Base-by-base conservation (phyloP, 495 filamentous ascomycete genomes). In the Aspergillus nanangensis region DNA sequence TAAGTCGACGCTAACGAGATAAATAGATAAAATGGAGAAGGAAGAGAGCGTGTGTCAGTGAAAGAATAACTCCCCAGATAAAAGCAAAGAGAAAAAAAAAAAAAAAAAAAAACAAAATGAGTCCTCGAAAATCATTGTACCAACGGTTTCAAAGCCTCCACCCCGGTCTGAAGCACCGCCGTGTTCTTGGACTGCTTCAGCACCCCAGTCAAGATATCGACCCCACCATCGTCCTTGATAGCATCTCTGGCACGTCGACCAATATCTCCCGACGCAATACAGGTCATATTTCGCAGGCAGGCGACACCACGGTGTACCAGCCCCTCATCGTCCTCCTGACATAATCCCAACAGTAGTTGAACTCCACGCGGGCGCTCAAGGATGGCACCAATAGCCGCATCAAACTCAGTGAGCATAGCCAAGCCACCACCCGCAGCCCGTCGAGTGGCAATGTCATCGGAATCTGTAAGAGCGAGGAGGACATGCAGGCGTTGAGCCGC, bases 371-470 rank as follows among this genome's bases (percentile, higher is more conserved):
- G 78, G 34, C 80, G 73, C 31, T 78, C 78, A 48, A 92, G 49
- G 20, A 96, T 70, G 2, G 74, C 83, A 22, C 78, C 71, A 13
- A 91, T 84, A 0, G 83, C 81, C 1, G 72, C 76, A 48, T 92
- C 87, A 52, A 80, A 90, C 38, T 83, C 81, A 0, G 87, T 87
- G 46, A 98, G 58, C 69, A 84, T 84, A 11, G 93, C 93, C 41
- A 98, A 58, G 0, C 87, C 92, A 0, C 93, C 93, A 8, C 90
- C 92, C 3, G 93, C 90, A 1, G 90, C 93, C 45, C 80, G 78
- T 37, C 92, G 71, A 4, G 92, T 95, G 8, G 76, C 81, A 21
- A 76, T 60, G 54, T 96, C 90, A 44, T 96, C 86, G 1, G 84
- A 80, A 56, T 97, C 92, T 3, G 88, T 82, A 17, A 97, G 77